These are phyloP conservation scores for Zea luxurians DNA, from an alignment of 176 grass and related monocot species.

Conservation along the genomic window DNA sequence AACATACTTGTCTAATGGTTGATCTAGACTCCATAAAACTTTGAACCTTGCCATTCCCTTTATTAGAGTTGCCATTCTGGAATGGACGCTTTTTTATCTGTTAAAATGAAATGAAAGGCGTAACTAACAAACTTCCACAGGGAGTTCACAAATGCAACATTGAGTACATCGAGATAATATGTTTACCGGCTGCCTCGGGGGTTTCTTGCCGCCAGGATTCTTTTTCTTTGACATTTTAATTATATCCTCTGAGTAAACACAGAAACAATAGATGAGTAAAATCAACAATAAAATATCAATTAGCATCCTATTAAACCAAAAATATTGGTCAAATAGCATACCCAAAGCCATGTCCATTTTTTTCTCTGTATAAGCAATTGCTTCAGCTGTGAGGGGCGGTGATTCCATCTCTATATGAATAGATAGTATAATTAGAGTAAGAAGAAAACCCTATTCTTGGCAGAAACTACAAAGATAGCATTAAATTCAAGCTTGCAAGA, in stretches of 20 bases:
- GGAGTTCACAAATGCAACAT: constrained; percentile 19
- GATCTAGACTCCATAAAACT: constrained; percentile 75
- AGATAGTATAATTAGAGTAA: background rate
- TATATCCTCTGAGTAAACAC: constrained; percentile 68
- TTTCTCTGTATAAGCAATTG: constrained; percentile 93
- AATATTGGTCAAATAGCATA: constrained; percentile 35
- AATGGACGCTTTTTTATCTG: constrained; percentile 78
- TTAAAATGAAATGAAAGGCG: background rate
- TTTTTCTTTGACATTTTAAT: constrained; percentile 99
- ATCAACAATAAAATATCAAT: constrained; percentile 7
- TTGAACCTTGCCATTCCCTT: constrained; percentile 60
- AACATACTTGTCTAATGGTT: constrained; percentile 79
- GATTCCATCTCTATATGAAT: constrained; percentile 61
- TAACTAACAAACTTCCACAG: background rate
- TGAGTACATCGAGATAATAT: constrained; percentile 16
- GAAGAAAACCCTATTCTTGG: background rate
- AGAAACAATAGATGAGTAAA: constrained; percentile 7
- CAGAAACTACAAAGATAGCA: background rate
- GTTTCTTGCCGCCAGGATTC: constrained; percentile 53
- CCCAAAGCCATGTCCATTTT: constrained; percentile 99
- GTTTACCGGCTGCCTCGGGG: constrained; percentile 66
- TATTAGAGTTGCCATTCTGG: constrained; percentile 52
- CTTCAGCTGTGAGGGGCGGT: constrained; percentile 60
- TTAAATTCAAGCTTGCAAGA: background rate
- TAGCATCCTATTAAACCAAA: constrained; percentile 9